Evolutionary conservation across 257 asterid species (phyloP), one percentile per base, ranked within the genome.

Genomic region (Verbascum thapsus): DNA sequence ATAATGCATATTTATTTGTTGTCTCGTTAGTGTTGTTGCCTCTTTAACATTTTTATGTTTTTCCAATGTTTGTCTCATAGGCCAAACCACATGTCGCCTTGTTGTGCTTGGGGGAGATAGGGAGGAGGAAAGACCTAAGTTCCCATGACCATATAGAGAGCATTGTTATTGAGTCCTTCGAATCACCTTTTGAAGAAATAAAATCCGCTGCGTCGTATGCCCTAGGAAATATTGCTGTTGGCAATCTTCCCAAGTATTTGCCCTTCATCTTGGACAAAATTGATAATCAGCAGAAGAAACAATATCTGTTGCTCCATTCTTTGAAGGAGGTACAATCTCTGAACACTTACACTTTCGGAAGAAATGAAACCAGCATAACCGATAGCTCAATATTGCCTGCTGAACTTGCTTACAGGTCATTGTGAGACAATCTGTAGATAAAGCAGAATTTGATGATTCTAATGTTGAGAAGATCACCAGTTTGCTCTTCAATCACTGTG

Each of bases 191-290:
- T 53, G 99, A 94, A 83, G 99, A 94, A 84, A 94, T 94, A 64
- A 94, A 94, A 70, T 94, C 99, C 57, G 95, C 99, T 67, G 99
- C 99, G 34, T 94, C 99, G 64, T 94, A 94, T 84, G 99, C 98
- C 62, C 90, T 94, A 41, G 97, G 99, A 65, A 94, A 94, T 75
- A 90, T 94, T 80, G 99, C 98, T 52, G 99, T 90, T 39, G 98
- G 99, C 35, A 94, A 90, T 83, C 83, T 94, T 44, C 86, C 90
- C 3, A 94, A 90, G 70, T 94, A 94, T 75, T 75, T 94, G 69
- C 98, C 98, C 10, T 94, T 94, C 74, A 90, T 90, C 72, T 78
- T 94, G 80, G 95, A 90, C 83, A 88, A 90, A 72, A 94, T 90
- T 74, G 99, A 90, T 78, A 94, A 94, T 77, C 98, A 94, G 84